phyloP scores from a whole-genome alignment of 176 grass and related monocot species.

The Canna indica region DNA sequence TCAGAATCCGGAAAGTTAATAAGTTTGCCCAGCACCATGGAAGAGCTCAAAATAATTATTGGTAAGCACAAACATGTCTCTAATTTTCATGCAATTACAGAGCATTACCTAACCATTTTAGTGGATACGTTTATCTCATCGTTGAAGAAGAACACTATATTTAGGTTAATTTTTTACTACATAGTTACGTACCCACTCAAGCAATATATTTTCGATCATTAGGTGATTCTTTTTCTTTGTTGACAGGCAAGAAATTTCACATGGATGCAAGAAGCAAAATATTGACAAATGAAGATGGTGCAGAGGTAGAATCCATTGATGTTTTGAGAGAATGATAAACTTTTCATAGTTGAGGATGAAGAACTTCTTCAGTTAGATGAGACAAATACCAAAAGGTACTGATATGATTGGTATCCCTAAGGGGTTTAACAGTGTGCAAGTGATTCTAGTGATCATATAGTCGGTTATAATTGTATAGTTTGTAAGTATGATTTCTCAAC shows the following conservation, averaged over 20 bases:
- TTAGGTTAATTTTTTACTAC: constrained; percentile 5
- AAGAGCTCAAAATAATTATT: constrained; percentile 45
- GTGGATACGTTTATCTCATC: no score
- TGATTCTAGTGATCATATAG: neutral
- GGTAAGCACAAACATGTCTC: constrained; percentile 22
- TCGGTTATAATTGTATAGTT: neutral
- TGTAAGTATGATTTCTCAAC: no score
- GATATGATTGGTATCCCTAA: neutral
- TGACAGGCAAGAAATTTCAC: constrained; percentile 56
- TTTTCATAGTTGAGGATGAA: constrained; percentile 46
- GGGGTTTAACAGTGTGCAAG: neutral
- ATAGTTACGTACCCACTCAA: neutral
- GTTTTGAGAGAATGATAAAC: constrained; percentile 80
- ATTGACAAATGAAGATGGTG: constrained; percentile 49
- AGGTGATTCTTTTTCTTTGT: neutral
- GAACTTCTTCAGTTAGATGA: constrained; percentile 19
- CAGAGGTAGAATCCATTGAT: constrained; percentile 64
- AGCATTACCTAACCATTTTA: no score
- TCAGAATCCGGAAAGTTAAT: constrained; percentile 70
- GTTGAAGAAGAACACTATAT: no score
- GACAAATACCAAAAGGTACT: neutral
- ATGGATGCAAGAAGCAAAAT: constrained; percentile 22
- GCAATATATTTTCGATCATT: neutral
- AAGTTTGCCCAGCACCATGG: constrained; percentile 57
- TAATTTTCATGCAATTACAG: neutral